Evolutionary conservation across 306 rosid species (phyloP), one percentile per base, ranked within the genome.

Genomic region (Rubus idaeus): DNA sequence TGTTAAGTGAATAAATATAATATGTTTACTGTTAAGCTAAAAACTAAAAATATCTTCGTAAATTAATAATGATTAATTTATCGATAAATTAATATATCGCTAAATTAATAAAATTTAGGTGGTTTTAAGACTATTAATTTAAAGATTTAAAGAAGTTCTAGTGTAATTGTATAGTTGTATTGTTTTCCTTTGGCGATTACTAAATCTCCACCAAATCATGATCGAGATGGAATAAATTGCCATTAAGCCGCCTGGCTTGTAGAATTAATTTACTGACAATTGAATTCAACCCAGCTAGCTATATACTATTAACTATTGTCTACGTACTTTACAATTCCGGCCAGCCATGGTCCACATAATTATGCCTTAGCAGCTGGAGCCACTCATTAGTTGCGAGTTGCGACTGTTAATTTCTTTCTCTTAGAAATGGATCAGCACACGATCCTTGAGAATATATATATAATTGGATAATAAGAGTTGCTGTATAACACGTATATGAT

Each of bases 341-440:
- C 46, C 70, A 69, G 51, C 42, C n/a, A 69, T 78, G 79, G 81
- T 76, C 87, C 90, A 82, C 86, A 82, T 23, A 78, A 47, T 70
- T 84, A 83, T 88, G 86, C 88, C 84, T 44, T 74, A 40, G 84
- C 84, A 63, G 37, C 76, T 18, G 51, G 76, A 75, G 81, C 83
- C 85, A 82, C 84, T 75, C 88, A 73, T 82, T 60, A 75, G 74
- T 30, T 30, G 35, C 35, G 35, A 30, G 35, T 30, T 81, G 80
- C 42, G 50, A 83, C 80, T 76, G 60, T 51, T 75, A 86, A 79
- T 81, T 81, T 74, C 6, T 2, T 23, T 21, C 64, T 21, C 64
- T 30, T 30, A 30, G 35, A 30, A 30, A 30, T 30, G 35, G 35
- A 30, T 30, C 35, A 53, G 68, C 68, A 62, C 68, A 35, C 10